Evolutionary conservation across 176 grass and related monocot genomes (phyloP), one percentile per base, ranked within the genome.

Genomic region (Aegilops umbellulata): DNA sequence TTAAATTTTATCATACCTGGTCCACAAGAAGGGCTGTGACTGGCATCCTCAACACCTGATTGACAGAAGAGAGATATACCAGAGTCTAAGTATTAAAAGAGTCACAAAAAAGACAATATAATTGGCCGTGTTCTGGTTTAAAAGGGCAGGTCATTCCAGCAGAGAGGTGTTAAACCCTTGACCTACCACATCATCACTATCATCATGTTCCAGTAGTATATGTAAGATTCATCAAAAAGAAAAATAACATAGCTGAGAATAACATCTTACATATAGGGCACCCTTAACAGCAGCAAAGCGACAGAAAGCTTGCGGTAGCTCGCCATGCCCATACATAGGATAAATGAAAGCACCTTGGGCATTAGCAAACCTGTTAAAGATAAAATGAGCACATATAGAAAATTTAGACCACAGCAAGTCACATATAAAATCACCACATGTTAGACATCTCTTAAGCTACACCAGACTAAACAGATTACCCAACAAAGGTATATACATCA

Each of bases 221-320:
- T 58, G 55, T 58, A 58, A 8, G 55, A 58, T 58, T 58, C 2
- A 55, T 55, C 51, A 55, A 17, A 55, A 55, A 20, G 19, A 22
- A 58, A 22, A 22, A 58, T 58, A 19, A 20, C 19, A 36, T 5
- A 26, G 30, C 67, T 23, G 34, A 67, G 62, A 68, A 81, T 77
- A 82, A 22, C 49, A 84, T 91, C 94, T 94, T 97, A 94, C 96
- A 92, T 95, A 98, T 88, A 98, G 84, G 85, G 96, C 88, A 65
- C 93, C 96, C 87, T 95, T 98, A 71, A 98, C 91, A 81, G 96
- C 96, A 89, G 96, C 96, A 88, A 92, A 95, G 66, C 93, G 92
- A 44, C 96, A 98, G 74, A 98, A 98, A 86, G 96, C 96, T 82
- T 98, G 96, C 83, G 93, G 88, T 71, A 98, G 92, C 87, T 98